Evolutionary conservation across 164 flowering plant genomes (phyloP).

Genomic region (Tetrastigma voinierianum): DNA sequence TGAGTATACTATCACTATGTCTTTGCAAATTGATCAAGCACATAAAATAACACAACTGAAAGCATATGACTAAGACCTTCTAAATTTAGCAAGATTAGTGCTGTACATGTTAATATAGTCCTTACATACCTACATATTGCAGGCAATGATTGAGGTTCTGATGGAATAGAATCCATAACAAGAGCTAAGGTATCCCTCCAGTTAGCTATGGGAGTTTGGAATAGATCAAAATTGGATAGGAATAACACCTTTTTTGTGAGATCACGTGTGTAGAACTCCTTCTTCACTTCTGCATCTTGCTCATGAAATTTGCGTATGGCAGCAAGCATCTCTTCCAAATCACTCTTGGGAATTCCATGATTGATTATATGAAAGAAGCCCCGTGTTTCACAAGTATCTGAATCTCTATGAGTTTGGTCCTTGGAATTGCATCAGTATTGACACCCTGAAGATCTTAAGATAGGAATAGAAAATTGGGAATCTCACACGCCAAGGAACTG

Average conservation of each 20-base stretch:
- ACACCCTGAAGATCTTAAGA: constrained; percentile 28
- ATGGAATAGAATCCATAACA: constrained; percentile 24
- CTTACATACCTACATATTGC: constrained; percentile 20
- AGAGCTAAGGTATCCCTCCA: constrained; percentile 40
- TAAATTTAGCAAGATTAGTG: too few species aligned
- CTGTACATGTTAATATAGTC: too few species aligned
- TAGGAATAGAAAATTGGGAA: constrained; percentile 12
- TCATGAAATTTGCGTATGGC: constrained; percentile 32
- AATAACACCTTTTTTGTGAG: constrained; percentile 9
- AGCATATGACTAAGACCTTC: too few species aligned
- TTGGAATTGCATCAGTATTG: neutral
- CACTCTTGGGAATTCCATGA: constrained; percentile 32
- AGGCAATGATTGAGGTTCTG: constrained; percentile 22
- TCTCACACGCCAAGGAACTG: neutral
- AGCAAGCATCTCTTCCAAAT: constrained; percentile 29
- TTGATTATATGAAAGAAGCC: constrained; percentile 49
- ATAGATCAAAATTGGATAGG: constrained; percentile 29
- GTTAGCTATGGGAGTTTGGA: constrained; percentile 11
- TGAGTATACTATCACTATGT: constrained; percentile 10
- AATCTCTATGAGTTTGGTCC: constrained; percentile 20
- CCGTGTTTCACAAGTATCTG: constrained; percentile 29
- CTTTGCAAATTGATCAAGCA: constrained; percentile 3
- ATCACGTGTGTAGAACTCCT: constrained; percentile 29
- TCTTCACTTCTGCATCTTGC: constrained; percentile 32
- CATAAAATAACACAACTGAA: too few species aligned